These are phyloP conservation scores for Euclidium syriacum DNA, from an alignment of 345 rosid species.

Conservation along the genomic window DNA sequence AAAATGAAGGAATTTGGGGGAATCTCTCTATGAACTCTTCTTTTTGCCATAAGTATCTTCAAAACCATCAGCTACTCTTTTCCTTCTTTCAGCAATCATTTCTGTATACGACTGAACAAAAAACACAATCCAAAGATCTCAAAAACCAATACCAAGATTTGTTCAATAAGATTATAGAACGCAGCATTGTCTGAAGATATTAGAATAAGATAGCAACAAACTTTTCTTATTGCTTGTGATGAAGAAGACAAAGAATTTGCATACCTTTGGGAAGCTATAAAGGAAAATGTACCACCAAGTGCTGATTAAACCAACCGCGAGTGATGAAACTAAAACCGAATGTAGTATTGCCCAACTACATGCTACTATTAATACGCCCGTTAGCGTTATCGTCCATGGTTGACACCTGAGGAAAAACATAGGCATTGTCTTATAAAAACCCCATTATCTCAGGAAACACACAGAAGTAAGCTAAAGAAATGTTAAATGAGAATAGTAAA, in stretches of 20 bases:
- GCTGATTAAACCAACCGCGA: conserved; percentile 38
- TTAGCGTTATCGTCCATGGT: conserved; percentile 84
- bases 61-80: conserved; percentile 54
- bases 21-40: conserved; percentile 39
- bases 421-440: not conserved
- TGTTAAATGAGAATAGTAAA: too few species aligned
- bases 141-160: not conserved
- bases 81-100: conserved; percentile 77
- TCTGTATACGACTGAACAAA: conserved; percentile 55
- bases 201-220: not conserved
- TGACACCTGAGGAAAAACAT: conserved; percentile 63
- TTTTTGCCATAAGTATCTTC: conserved; percentile 76
- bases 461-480: too few species aligned
- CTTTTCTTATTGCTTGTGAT: not conserved
- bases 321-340: conserved; percentile 50
- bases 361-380: conserved; percentile 52
- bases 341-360: conserved; percentile 68
- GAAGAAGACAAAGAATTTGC: not conserved
- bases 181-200: not conserved
- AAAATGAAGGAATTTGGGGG: not conserved
- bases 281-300: conserved; percentile 91
- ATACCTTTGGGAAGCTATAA: conserved; percentile 85
- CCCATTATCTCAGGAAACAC: not conserved
- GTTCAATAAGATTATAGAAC: not conserved
- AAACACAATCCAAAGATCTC: not conserved